phyloP scores from a whole-genome alignment of 2,329 filamentous ascomycete genomes.

The Stagonosporopsis vannaccii region DNA sequence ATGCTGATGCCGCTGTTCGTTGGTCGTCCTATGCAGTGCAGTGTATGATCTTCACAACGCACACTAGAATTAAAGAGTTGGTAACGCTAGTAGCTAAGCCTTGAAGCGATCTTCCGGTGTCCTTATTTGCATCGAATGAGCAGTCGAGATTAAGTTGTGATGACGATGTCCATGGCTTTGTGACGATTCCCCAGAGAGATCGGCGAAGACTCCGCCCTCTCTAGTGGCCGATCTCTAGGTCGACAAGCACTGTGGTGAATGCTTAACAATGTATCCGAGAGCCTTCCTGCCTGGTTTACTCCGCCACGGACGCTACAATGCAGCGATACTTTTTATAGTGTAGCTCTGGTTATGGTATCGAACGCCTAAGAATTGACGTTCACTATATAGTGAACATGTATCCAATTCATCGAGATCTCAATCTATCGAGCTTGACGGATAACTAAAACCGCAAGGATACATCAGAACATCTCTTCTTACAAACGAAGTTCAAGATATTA shows the following conservation, averaged over 20 bases:
- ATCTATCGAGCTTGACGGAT: background rate
- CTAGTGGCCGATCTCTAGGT: slow-evolving; percentile 8
- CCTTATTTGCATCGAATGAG: background rate
- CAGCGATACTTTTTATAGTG: background rate
- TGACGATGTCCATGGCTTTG: background rate
- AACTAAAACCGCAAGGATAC: background rate
- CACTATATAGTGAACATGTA: background rate
- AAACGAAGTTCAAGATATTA: background rate
- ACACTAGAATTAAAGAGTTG: background rate
- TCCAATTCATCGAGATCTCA: background rate
- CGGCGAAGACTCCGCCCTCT: background rate
- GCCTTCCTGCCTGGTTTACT: background rate
- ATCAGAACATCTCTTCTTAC: background rate
- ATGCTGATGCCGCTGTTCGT: background rate
- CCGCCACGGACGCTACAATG: background rate
- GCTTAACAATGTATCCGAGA: background rate
- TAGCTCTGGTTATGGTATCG: background rate
- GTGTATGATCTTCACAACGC: background rate
- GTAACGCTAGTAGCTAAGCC: slow-evolving; percentile 6
- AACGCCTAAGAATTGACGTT: slow-evolving; percentile 7
- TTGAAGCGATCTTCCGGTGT: background rate
- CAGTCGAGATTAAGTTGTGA: background rate
- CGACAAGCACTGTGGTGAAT: background rate
- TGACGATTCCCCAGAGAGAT: slow-evolving; percentile 6
- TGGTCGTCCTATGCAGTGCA: background rate